Conservation (phyloP, 441 rosid genomes). For the Jatropha multifida region DNA sequence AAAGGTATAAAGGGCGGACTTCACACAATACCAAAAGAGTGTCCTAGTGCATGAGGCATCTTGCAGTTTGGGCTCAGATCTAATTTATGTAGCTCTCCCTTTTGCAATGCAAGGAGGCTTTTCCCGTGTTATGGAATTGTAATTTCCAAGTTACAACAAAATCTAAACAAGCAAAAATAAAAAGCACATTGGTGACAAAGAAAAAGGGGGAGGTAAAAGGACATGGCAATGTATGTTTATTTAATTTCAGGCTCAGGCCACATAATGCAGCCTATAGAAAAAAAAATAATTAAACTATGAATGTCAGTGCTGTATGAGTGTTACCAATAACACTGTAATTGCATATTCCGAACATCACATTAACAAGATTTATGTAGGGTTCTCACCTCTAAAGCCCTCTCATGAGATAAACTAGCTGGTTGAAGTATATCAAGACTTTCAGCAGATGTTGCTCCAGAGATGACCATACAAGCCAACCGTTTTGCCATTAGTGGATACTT, state of each 20-base stretch:
- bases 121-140: not conserved
- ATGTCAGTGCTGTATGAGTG: not conserved
- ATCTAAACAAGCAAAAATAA: not conserved
- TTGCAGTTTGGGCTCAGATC: not conserved
- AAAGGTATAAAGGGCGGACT: not conserved
- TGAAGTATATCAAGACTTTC: slow-evolving; percentile 69
- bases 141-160: not conserved
- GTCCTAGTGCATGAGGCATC: not conserved
- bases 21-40: not conserved
- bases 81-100: not conserved
- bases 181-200: not conserved
- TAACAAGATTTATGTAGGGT: slow-evolving; percentile 4
- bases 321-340: not conserved
- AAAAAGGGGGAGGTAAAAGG: not conserved
- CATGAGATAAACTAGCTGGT: slow-evolving; percentile 52
- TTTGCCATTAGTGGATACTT: slow-evolving; percentile 82
- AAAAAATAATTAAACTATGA: not conserved
- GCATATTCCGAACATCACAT: not conserved
- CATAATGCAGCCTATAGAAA: not conserved
- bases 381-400: slow-evolving; percentile 54
- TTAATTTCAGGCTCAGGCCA: not conserved
- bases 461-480: slow-evolving; percentile 73
- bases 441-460: slow-evolving; percentile 54
- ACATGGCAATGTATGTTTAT: not conserved
- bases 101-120: not conserved